Percentiles rank a stretch among this genome's conserved stretches.
phyloP scores from a whole-genome alignment of 805 yeast genomes.

The Debaryomyces castellii region DNA sequence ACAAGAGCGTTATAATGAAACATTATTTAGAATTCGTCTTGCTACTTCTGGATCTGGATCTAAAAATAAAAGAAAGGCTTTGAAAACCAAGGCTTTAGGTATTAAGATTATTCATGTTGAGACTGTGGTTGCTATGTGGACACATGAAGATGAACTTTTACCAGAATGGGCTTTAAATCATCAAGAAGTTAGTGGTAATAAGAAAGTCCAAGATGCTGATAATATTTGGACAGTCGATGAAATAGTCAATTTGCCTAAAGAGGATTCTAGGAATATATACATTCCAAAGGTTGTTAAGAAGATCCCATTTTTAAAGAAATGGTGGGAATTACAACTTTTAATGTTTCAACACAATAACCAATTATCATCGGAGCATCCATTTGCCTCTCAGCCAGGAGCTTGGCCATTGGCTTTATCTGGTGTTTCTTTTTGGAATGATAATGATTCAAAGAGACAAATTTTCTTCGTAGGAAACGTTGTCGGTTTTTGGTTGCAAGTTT shows the following conservation, averaged over 20 bases:
- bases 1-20: conserved; percentile 57
- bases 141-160: conserved; percentile 75
- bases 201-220: conserved; percentile 64
- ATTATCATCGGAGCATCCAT: conserved; percentile 86
- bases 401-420: conserved; percentile 93
- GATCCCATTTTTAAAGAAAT: conserved; percentile 77
- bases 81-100: conserved; percentile 69
- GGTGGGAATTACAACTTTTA: conserved; percentile 81
- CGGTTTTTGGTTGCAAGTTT: conserved; percentile 86
- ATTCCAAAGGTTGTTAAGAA: conserved; percentile 62
- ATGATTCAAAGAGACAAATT: conserved; percentile 65
- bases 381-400: conserved; percentile 84
- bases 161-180: conserved; percentile 96
- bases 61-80: conserved; percentile 45
- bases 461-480: conserved; percentile 86
- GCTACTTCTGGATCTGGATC: conserved; percentile 33
- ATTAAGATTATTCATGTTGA: conserved; percentile 78
- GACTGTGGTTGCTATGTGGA: conserved; percentile 92
- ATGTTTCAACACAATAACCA: conserved; percentile 95
- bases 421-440: conserved; percentile 93
- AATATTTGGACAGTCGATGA: conserved; percentile 77
- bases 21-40: conserved; percentile 73
- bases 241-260: conserved; percentile 53
- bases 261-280: conserved; percentile 61
- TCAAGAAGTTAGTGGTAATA: conserved; percentile 94